Evolutionary conservation across 2,329 filamentous ascomycete genomes (phyloP), one percentile per base, ranked within the genome.

Genomic region (Alternaria brassicae): DNA sequence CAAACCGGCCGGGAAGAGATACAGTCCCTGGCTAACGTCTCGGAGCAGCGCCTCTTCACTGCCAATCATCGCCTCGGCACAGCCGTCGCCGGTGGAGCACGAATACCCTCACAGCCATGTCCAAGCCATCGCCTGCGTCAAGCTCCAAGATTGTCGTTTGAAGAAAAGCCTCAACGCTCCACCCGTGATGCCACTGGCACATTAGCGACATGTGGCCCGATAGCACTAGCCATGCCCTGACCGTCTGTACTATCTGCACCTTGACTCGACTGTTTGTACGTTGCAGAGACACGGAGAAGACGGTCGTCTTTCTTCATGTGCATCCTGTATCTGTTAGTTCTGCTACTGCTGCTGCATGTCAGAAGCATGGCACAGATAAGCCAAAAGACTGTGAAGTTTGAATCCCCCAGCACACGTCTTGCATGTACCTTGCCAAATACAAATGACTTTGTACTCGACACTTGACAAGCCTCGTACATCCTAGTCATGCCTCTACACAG

Each of bases 131-230:
- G 58, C 58, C 61, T 61, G 60, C 55, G 39, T 65, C 58, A 60
- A 56, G 52, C 58, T 51, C 45, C 55, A 36, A 47, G 52, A 53
- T 63, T 53, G 60, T 55, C 36, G 69, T 70, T 66, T 67, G 67
- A 70, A 52, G 64, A 63, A 67, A 69, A 62, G 58, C 48, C 67
- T 61, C 67, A 67, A 53, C 55, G 62, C 56, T 60, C 61, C 63
- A 69, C 65, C 53, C 36, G 51, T 44, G 52, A 56, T 63, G 60
- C 62, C 59, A 39, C 23, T 41, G 32, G n/a, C 25, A 45, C 41
- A 42, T 48, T 45, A 45, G 47, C 60, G 28, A 50, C 63, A 63
- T 67, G 59, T 56, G 60, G 58, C 59, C 53, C 47, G 47, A 56
- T 44, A 56, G 28, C 54, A 56, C 42, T 45, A 42, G 44, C 19